phyloP scores from a whole-genome alignment of 768 basidiomycete genomes.

The Suillus luteus region DNA sequence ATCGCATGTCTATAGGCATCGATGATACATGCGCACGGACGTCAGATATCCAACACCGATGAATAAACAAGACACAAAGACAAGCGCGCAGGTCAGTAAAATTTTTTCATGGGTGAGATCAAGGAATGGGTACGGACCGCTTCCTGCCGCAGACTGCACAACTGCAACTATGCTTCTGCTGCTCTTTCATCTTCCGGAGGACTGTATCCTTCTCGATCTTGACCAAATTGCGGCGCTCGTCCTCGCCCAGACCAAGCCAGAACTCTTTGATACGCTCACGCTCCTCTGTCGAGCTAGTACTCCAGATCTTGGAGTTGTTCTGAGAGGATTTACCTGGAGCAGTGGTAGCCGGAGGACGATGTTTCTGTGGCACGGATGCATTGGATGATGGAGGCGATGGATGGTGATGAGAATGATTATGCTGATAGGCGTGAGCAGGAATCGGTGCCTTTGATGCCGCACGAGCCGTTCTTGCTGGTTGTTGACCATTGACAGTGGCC shows the following conservation, averaged over 20 bases:
- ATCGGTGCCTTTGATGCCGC: slow-evolving; percentile 62
- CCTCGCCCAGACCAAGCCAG: slow-evolving; percentile 92
- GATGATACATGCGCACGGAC: slow-evolving; percentile 19
- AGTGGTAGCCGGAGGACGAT: slow-evolving; percentile 31
- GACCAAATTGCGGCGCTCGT: slow-evolving; percentile 88
- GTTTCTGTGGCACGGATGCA: slow-evolving; percentile 35
- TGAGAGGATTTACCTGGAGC: slow-evolving; percentile 28
- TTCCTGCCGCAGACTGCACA: slow-evolving; percentile 98
- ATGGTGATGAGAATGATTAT: slow-evolving; percentile 55
- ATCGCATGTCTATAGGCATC: slow-evolving; percentile 76
- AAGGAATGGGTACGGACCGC: slow-evolving; percentile 62
- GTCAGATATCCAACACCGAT: slow-evolving; percentile 18
- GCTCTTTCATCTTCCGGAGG: slow-evolving; percentile 98
- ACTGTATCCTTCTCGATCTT: slow-evolving; percentile 99
- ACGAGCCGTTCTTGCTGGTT: slow-evolving; percentile 42
- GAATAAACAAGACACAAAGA: slow-evolving; percentile 17
- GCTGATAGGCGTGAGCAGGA: slow-evolving; percentile 48
- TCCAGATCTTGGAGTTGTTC: slow-evolving; percentile 88
- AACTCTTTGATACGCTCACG: slow-evolving; percentile 97
- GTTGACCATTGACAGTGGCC: slow-evolving; percentile 33
- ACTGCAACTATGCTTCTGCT: slow-evolving; percentile 94
- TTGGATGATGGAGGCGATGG: slow-evolving; percentile 46
- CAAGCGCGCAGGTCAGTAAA: slow-evolving; percentile 28
- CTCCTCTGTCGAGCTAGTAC: slow-evolving; percentile 88
- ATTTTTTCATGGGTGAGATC: slow-evolving; percentile 19